Conservation (phyloP, 495 filamentous ascomycete species). For the Xylaria longipes region DNA sequence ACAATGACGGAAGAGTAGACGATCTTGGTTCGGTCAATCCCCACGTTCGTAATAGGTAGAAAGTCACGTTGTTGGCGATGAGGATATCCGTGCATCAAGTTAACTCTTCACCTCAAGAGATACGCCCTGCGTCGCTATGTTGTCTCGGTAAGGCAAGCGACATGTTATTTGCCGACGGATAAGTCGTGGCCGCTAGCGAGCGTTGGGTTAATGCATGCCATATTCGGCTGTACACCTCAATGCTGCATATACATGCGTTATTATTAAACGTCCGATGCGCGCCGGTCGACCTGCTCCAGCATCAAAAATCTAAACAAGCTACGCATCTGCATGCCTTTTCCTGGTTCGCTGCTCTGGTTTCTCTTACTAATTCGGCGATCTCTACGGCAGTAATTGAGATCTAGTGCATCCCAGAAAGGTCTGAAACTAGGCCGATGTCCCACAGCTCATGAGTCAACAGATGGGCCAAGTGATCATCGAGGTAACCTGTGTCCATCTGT, state of each 20-base stretch:
- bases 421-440: background rate
- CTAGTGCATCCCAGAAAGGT: background rate
- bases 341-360: conserved; percentile 3
- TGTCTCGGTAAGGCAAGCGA: conserved; percentile 14
- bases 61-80: background rate
- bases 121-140: background rate
- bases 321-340: conserved; percentile 2
- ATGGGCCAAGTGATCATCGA: background rate
- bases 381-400: conserved; percentile 1
- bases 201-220: conserved; percentile 25
- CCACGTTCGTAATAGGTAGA: background rate
- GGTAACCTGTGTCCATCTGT: conserved; percentile 4
- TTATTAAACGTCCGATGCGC: conserved; percentile 21
- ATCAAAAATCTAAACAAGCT: conserved; percentile 5
- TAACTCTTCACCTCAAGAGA: background rate
- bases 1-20: background rate
- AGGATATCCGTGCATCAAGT: background rate
- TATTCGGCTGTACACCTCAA: conserved; percentile 27
- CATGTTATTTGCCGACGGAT: conserved; percentile 24
- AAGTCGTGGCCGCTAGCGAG: conserved; percentile 24
- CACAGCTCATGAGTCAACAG: conserved; percentile 20
- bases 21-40: background rate
- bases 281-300: background rate
- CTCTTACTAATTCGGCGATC: conserved; percentile 20
- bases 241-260: conserved; percentile 21